These are phyloP conservation scores for Cylindrodendrum hubeiense DNA, from an alignment of 2,329 filamentous ascomycete genomes.

Conservation along the genomic window DNA sequence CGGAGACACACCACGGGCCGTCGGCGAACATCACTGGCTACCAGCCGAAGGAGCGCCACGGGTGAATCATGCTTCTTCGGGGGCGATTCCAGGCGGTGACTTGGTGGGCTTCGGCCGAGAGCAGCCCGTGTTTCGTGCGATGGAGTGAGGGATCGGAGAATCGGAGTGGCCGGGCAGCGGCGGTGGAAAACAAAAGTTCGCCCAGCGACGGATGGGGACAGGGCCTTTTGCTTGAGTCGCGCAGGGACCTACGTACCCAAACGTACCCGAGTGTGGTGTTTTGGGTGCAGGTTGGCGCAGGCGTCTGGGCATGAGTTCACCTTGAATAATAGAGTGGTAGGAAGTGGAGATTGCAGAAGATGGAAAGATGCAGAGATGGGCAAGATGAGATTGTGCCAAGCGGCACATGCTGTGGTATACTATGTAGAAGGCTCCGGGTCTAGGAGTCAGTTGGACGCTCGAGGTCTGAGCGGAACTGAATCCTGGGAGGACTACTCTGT, in stretches of 20 bases:
- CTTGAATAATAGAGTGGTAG: constrained; percentile 1
- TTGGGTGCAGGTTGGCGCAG: background rate
- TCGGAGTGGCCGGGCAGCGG: constrained; percentile 8
- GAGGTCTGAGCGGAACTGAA: background rate
- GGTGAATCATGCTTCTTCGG: background rate
- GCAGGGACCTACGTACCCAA: constrained; percentile 21
- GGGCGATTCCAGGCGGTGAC: background rate
- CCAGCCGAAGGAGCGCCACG: constrained; percentile 6
- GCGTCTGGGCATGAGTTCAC: background rate
- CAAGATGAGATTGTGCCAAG: background rate
- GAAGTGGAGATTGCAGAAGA: background rate
- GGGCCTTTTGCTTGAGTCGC: constrained; percentile 27
- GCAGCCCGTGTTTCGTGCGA: constrained; percentile 13
- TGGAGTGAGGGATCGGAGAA: constrained; percentile 7
- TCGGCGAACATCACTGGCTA: constrained; percentile 16
- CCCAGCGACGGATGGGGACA: constrained; percentile 20
- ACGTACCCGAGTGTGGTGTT: background rate
- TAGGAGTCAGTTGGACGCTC: background rate
- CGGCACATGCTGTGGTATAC: background rate
- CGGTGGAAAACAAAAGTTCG: constrained; percentile 27
- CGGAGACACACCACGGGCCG: constrained; percentile 15
- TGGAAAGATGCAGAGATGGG: background rate
- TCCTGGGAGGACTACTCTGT: background rate
- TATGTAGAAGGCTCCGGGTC: background rate
- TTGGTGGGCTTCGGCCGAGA: constrained; percentile 10